Base-by-base conservation (phyloP, 116 monocot genomes). In the Iris pallida region DNA sequence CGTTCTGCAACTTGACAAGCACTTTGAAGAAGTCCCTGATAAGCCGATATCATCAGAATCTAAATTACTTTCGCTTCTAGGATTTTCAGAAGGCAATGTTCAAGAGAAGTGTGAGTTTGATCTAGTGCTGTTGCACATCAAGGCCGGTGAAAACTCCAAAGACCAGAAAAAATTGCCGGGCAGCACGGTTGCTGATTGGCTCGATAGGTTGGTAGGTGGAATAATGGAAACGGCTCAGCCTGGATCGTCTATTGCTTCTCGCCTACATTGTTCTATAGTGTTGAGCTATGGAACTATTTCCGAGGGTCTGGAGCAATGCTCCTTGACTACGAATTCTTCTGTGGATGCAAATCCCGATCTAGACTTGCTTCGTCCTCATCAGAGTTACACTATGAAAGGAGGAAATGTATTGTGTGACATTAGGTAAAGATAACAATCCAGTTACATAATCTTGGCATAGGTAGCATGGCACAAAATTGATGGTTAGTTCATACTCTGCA, bases 321-420 rank as follows among this genome's bases (percentile, higher is more conserved):
- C 79, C 16, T 65, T 81, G 46, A 42, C 61, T 62, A 58, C 47
- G 59, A 81, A 70, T 64, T 20, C 73, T 58, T 57, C 58, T 57
- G 65, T 16, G 41, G 80, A 78, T 76, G 71, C 68, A 59, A 77
- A 76, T 80, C 89, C 96, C 59, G 96, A 96, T 73, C 63, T 96
- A 55, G 85, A 71, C 75, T 67, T 96, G 45, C 84, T 96, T 66
- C 81, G 81, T 9, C 96, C 96, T 57, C 61, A 81, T 53, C 96
- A 96, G 77, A 92, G 92, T 75, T 97, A 85, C 68, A 83, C 79
- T 17, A 90, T 87, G 76, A 97, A 87, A 82, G 85, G 81, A 42
- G 97, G 92, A 17, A 74, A 76, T 20, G 30, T 49, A 47, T 69
- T 97, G 54, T 55, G 72, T 65, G 69, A 90, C 57, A 73, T 97